Conservation (phyloP, 441 rosid species). For the Aleurites moluccanus region DNA sequence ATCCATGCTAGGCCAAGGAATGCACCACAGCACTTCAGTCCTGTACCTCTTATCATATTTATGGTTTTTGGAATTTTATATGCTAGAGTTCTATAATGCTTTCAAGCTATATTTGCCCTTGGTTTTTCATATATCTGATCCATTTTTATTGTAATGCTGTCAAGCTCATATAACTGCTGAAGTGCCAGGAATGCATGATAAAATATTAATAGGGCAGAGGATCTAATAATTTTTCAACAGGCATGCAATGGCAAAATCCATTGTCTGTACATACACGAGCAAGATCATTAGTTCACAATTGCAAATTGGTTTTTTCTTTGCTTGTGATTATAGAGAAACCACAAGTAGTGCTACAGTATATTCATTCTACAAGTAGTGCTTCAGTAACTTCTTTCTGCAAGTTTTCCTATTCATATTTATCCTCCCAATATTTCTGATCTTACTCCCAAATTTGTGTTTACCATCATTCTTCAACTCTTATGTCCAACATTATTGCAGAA, state of each 20-base stretch:
- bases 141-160: neutral
- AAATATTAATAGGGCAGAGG: neutral
- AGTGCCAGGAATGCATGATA: neutral
- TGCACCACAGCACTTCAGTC: no score
- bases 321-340: neutral
- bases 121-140: neutral
- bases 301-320: neutral
- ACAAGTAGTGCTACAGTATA: neutral
- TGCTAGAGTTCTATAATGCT: neutral
- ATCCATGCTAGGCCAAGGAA: neutral
- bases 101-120: neutral
- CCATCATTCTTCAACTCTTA: neutral
- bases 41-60: neutral
- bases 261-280: neutral
- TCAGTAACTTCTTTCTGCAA: neutral
- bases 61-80: neutral
- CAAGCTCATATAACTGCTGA: neutral
- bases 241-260: neutral
- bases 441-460: neutral
- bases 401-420: neutral
- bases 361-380: neutral
- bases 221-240: no score
- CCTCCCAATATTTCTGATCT: neutral
- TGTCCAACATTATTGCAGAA: slow-evolving; percentile 28
- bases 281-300: neutral